phyloP scores from a whole-genome alignment of 192 early-diverging fungal genomes.

The Coemansia sp. region DNA sequence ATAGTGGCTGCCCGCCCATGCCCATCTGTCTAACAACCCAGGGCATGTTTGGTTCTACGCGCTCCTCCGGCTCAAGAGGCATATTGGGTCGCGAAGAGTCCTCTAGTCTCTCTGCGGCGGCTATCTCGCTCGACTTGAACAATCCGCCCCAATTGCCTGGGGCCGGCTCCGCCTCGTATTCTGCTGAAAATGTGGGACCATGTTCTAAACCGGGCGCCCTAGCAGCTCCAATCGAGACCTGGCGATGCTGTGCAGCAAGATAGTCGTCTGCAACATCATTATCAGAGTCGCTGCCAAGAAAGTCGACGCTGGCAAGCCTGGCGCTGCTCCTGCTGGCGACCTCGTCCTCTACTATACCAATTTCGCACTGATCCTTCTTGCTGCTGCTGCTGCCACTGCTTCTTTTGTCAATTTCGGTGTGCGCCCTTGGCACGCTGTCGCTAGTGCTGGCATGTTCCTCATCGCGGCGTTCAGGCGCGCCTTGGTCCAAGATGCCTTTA shows the following conservation, averaged over 20 bases:
- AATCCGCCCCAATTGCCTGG: slow-evolving; percentile 35
- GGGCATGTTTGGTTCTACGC: slow-evolving; percentile 15
- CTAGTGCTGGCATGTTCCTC: neutral
- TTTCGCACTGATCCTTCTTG: neutral
- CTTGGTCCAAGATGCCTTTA: neutral
- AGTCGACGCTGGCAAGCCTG: neutral
- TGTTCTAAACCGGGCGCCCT: neutral
- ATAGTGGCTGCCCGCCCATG: slow-evolving; percentile 45
- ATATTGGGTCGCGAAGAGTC: slow-evolving; percentile 17
- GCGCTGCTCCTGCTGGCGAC: neutral
- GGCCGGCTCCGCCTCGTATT: slow-evolving; percentile 24
- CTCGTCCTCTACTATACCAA: neutral
- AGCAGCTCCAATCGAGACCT: too few species aligned
- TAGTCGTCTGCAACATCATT: slow-evolving; percentile 1
- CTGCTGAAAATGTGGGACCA: slow-evolving; percentile 25
- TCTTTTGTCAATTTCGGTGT: neutral
- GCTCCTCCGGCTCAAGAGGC: slow-evolving; percentile 48
- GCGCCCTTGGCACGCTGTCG: neutral
- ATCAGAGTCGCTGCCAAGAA: slow-evolving; percentile 11
- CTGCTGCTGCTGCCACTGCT: neutral
- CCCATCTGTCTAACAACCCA: slow-evolving; percentile 48
- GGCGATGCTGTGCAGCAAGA: neutral
- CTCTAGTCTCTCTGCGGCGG: neutral
- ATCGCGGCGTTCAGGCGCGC: neutral
- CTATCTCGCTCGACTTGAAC: neutral